A percentile compares a stretch with the other conserved stretches of the same genome.
phyloP scores from a whole-genome alignment of 2,329 filamentous ascomycete species.

The Talaromyces sp. region DNA sequence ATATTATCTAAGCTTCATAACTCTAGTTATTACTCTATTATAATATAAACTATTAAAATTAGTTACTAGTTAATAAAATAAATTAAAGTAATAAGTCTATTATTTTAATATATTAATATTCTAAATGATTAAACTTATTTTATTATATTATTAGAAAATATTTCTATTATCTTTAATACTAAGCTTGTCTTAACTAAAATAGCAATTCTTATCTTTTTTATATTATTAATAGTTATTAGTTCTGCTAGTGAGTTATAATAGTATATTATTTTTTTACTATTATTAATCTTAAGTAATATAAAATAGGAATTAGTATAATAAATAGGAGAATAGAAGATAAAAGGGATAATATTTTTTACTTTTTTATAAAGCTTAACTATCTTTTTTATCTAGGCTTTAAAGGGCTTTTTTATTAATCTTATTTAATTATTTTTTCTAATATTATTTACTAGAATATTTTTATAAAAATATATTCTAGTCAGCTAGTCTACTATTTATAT shows the following conservation, averaged over 20 bases:
- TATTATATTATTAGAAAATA: conserved; percentile 13
- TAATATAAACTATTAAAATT: conserved; percentile 16
- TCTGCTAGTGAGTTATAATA: conserved; percentile 23
- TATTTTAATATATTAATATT: conserved; percentile 21
- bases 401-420: neutral
- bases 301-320: conserved; percentile 21
- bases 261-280: conserved; percentile 22
- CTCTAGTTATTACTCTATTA: conserved; percentile 21
- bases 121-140: conserved; percentile 23
- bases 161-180: neutral
- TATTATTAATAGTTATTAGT: conserved; percentile 15
- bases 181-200: neutral
- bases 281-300: conserved; percentile 24
- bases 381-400: neutral
- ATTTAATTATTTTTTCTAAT: neutral
- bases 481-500: conserved; percentile 2
- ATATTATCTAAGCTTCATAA: conserved; percentile 20
- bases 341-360: neutral
- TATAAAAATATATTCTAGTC: neutral
- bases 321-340: neutral
- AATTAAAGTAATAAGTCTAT: conserved; percentile 17
- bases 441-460: conserved; percentile 1
- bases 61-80: conserved; percentile 4
- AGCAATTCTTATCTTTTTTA: neutral
- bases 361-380: neutral